These are phyloP conservation scores for Lantana camara DNA, from an alignment of 257 asterid species.

Conservation along the genomic window DNA sequence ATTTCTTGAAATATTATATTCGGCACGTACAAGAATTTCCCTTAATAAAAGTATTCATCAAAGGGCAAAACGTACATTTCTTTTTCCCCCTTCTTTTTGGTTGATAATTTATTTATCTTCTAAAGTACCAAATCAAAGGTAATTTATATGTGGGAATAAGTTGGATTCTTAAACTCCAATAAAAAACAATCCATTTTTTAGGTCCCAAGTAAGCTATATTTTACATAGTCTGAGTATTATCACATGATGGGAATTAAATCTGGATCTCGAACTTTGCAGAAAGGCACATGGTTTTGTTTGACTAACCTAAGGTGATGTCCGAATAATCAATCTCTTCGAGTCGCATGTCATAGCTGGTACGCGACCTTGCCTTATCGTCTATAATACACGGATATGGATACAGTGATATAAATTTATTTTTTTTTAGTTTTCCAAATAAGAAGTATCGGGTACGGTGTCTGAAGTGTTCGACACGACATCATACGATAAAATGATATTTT, in stretches of 20 bases:
- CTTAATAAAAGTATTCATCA: too few species aligned
- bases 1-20: too few species aligned
- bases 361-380: not conserved
- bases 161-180: not conserved
- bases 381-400: not conserved
- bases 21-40: too few species aligned
- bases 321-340: not conserved
- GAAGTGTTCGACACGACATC: too few species aligned
- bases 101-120: not conserved
- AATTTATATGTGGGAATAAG: not conserved
- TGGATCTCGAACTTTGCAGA: constrained; percentile 31
- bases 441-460: too few species aligned
- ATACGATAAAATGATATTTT: too few species aligned
- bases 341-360: constrained; percentile 21
- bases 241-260: constrained; percentile 19
- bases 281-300: constrained; percentile 34
- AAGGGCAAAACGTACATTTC: too few species aligned
- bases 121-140: not conserved
- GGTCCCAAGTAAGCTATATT: not conserved
- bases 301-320: constrained; percentile 16
- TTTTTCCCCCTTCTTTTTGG: too few species aligned
- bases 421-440: not conserved
- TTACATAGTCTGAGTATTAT: too few species aligned
- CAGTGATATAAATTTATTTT: not conserved
- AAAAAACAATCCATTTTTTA: not conserved